Base-by-base conservation (phyloP, 768 basidiomycete species). In the Phylloporus scabripes region DNA sequence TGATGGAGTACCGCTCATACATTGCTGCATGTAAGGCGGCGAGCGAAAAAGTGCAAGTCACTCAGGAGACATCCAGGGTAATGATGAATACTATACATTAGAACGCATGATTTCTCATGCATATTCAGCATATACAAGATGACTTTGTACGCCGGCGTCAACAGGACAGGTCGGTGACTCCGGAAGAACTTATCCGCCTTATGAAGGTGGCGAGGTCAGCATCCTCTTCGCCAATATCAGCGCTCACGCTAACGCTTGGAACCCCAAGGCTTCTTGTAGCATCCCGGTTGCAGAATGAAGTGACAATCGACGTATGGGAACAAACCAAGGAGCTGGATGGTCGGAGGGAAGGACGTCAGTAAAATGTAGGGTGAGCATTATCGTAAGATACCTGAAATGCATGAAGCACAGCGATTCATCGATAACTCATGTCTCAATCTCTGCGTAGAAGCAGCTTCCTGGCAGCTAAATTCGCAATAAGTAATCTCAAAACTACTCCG, bases 201-300 rank as follows among this genome's bases (percentile, higher is more conserved):
- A 85, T 91, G 79, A 76, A 77, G 37, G 62, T 87, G 14, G 81
- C 87, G 24, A 82, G 82, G 88, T 90, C 38, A 46, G 77, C 59
- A 44, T 21, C 21, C 18, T 37, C 21, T 28, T 9, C n/a, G 9
- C 23, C 34, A 15, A 21, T 17, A 20, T 5, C 3, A 17, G 3
- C 8, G 15, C 11, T n/a, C 37, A 36, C 58, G 21, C 17, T 57
- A 18, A 59, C 34, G 41, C 21, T 33, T 17, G 45, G 52, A 34
- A 39, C 32, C 6, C 14, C 40, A 57, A 90, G 87, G 53, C 68
- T 87, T 51, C 59, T 85, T 40, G 80, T 85, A 1, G 69, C 84
- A 14, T 85, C 85, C 7, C 59, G 74, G 49, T 79, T 86, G 53
- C 72, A 78, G 53, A 53, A 62, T 11, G 75, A 79, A 45, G 72